Evolutionary conservation across 768 basidiomycete species (phyloP), one percentile per base, ranked within the genome.

Genomic region (Russula brevipes): DNA sequence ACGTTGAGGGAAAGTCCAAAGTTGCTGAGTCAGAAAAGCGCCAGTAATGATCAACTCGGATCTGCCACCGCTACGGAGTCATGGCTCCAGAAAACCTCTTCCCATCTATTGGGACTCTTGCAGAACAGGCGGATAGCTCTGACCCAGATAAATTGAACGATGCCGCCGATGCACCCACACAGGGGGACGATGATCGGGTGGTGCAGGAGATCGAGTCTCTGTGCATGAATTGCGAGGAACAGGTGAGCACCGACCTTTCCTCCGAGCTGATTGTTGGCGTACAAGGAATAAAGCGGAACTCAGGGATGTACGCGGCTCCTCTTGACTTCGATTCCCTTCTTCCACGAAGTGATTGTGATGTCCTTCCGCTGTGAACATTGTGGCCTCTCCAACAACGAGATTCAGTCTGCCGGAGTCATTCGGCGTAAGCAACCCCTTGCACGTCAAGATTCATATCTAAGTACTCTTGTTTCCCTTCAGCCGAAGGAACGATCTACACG

Each of bases 331-430:
- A 99, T 99, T 54, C 97, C 97, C 0, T 98, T 86, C 79, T 98
- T 98, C 79, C 80, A 85, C 50, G 92, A 99, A 73, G 87, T 98
- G 56, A 90, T 99, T 66, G 85, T 98, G 64, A 94, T 96, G 86
- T 95, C 93, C 44, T 99, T 99, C 78, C 83, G 88, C 60, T 99
- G 97, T 72, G 92, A 96, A 61, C 87, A 94, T 70, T 99, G 97
- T 69, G 94, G 94, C 9, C 75, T 80, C 66, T 73, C 80, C 45
- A 98, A 99, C 75, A 99, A 96, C 73, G 96, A 98, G 76, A 87
- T 96, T 50, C 94, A 98, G 70, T 85, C 91, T 8, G 97, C 97
- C 0, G 90, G 91, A 6, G 73, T 80, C 55, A 94, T 96, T 59
- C 82, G 89, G 80, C 85, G 95, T 91, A 69, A 68, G 87, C 77